Percentiles rank a stretch among this genome's conserved stretches.
phyloP scores from a whole-genome alignment of 164 flowering plant species.

The Euptelea pleiosperma region DNA sequence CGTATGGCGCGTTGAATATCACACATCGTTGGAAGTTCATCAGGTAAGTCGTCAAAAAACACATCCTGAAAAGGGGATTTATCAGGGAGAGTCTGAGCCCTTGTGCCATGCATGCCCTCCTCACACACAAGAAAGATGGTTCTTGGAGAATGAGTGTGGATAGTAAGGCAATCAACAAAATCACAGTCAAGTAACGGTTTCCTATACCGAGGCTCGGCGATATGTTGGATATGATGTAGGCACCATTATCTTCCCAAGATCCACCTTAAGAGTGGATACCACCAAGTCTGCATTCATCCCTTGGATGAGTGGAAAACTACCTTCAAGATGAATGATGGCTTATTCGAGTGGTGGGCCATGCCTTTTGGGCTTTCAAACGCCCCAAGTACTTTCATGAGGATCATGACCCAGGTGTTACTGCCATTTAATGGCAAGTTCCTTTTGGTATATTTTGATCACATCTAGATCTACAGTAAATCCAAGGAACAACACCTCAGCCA shows the following conservation, averaged over 20 bases:
- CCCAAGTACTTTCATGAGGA: too few relatives aligned
- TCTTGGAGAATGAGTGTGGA: not conserved
- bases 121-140: not conserved
- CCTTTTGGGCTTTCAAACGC: not conserved
- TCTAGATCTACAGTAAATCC: not conserved
- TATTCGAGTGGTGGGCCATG: not conserved
- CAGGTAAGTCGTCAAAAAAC: too few relatives aligned
- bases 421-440: not conserved
- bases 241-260: not conserved
- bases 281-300: not conserved
- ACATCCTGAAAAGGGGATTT: not conserved
- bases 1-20: too few relatives aligned
- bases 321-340: not conserved
- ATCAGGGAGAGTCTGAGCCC: not conserved
- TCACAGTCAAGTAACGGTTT: not conserved
- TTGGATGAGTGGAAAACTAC: too few relatives aligned
- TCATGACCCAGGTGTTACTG: not conserved
- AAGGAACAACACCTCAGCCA: not conserved
- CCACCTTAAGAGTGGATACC: not conserved
- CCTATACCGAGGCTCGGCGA: not conserved
- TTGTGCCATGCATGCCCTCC: too few relatives aligned
- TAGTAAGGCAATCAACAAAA: too few relatives aligned
- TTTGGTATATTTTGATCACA: not conserved
- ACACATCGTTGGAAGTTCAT: too few relatives aligned
- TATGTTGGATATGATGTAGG: too few relatives aligned